Evolutionary conservation across 805 yeast genomes (phyloP), one percentile per base, ranked within the genome.

Genomic region (Maudiozyma barnettii): DNA sequence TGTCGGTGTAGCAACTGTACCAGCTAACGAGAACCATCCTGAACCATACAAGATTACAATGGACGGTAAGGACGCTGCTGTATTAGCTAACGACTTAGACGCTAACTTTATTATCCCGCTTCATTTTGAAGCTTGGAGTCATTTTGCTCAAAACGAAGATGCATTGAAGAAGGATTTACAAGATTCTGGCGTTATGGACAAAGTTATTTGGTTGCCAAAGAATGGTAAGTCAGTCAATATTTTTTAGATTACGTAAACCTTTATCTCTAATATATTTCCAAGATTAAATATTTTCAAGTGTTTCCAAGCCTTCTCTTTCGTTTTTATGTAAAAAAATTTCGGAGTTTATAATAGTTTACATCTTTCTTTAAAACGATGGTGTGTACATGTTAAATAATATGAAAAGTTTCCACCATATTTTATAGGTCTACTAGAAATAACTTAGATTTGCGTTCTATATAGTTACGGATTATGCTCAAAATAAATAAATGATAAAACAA

Each of bases 211-310:
- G 44, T 33, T 42, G 31, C 38, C 36, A 30, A 42, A 37, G 14
- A 14, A 30, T 30, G 44, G 39, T 42, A 42, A 42, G 23, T 13
- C 37, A 79, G 21, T 37, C 8, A 37, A 19, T 37, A 19, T 37
- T 21, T 37, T 37, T 19, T 37, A 37, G 10, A 14, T 16, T n/a
- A n/a, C n/a, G n/a, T n/a, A n/a, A n/a, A n/a, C n/a, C n/a, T 26
- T 26, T 26, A 26, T 26, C 10, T 26, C 10, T 26, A 12, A 26
- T 26, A 26, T 26, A 26, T n/a, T n/a, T n/a, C n/a, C n/a, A n/a
- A n/a, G n/a, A n/a, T n/a, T n/a, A n/a, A n/a, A n/a, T n/a, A n/a
- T n/a, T n/a, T n/a, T n/a, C n/a, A n/a, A n/a, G n/a, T n/a, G n/a
- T n/a, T n/a, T n/a, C n/a, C n/a, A n/a, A n/a, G n/a, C n/a, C n/a